Evolutionary conservation across 2,329 filamentous ascomycete genomes (phyloP).

Genomic region (Neoarthrinium moseri): DNA sequence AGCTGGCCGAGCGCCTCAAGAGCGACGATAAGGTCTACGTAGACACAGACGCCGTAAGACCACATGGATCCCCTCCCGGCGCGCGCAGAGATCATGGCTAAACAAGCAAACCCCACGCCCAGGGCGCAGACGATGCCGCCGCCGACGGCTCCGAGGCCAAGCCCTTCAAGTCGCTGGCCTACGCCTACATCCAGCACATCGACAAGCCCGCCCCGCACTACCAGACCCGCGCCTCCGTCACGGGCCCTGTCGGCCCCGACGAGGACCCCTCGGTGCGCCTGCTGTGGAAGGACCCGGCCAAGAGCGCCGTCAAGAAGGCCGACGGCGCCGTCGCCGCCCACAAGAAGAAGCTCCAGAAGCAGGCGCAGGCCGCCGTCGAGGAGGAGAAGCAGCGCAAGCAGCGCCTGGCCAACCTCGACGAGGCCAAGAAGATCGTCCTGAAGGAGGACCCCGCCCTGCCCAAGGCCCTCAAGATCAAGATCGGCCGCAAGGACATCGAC

Average conservation of each 20-base stretch:
- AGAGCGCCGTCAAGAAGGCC: slow-evolving; percentile 84
- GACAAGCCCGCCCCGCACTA: slow-evolving; percentile 59
- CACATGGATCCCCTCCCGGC: not conserved
- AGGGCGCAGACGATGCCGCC: slow-evolving; percentile 66
- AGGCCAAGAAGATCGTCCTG: slow-evolving; percentile 76
- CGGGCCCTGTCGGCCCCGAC: slow-evolving; percentile 56
- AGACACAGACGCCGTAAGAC: slow-evolving; percentile 65
- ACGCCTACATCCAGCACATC: slow-evolving; percentile 72
- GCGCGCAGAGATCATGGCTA: too few species aligned
- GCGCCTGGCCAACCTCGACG: slow-evolving; percentile 68
- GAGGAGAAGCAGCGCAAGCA: slow-evolving; percentile 73
- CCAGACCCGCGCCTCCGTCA: slow-evolving; percentile 66
- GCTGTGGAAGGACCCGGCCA: slow-evolving; percentile 79
- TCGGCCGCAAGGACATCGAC: slow-evolving; percentile 66
- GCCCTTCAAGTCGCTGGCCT: slow-evolving; percentile 79
- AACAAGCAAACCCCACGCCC: too few species aligned
- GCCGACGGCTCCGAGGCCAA: slow-evolving; percentile 68
- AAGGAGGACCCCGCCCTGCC: slow-evolving; percentile 74
- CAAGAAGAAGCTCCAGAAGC: slow-evolving; percentile 83
- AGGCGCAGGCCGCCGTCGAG: slow-evolving; percentile 68
- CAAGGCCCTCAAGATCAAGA: slow-evolving; percentile 70
- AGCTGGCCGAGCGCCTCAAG: slow-evolving; percentile 51
- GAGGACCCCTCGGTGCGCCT: slow-evolving; percentile 63
- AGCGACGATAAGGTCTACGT: slow-evolving; percentile 62
- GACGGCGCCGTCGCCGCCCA: slow-evolving; percentile 70